A percentile compares a stretch with the other conserved stretches of the same genome.
phyloP scores from a whole-genome alignment of 2,329 filamentous ascomycete species.

The Phyllosticta capitalensis region DNA sequence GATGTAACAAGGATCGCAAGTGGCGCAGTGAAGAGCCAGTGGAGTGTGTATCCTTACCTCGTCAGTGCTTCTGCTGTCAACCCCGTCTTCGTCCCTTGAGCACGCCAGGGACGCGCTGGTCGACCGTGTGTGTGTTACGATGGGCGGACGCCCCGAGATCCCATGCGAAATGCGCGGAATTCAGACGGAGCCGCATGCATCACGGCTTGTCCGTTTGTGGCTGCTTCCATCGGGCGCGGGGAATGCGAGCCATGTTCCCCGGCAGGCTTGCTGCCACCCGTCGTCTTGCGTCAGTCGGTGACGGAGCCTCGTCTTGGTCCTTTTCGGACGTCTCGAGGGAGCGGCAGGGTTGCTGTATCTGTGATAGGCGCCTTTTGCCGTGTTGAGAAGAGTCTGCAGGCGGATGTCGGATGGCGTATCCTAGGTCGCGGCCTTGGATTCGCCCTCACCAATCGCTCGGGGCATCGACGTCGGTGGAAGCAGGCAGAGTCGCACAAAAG shows the following conservation, averaged over 20 bases:
- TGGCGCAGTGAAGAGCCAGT: background rate
- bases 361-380: background rate
- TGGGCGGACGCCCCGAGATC: background rate
- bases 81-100: background rate
- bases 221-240: background rate
- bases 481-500: background rate
- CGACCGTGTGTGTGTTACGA: background rate
- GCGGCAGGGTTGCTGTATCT: background rate
- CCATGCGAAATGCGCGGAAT: background rate
- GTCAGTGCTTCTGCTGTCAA: background rate
- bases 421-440: background rate
- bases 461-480: background rate
- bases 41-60: background rate
- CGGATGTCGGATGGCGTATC: background rate
- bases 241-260: background rate
- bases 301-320: background rate
- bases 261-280: background rate
- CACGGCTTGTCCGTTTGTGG: background rate
- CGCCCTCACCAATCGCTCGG: background rate
- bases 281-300: background rate
- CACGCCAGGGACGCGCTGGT: background rate
- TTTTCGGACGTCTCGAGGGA: background rate
- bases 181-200: background rate
- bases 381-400: background rate
- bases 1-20: background rate